These are phyloP conservation scores for Phytophthora constricta DNA, from an alignment of 352 stramenopile genomes.

Conservation along the genomic window DNA sequence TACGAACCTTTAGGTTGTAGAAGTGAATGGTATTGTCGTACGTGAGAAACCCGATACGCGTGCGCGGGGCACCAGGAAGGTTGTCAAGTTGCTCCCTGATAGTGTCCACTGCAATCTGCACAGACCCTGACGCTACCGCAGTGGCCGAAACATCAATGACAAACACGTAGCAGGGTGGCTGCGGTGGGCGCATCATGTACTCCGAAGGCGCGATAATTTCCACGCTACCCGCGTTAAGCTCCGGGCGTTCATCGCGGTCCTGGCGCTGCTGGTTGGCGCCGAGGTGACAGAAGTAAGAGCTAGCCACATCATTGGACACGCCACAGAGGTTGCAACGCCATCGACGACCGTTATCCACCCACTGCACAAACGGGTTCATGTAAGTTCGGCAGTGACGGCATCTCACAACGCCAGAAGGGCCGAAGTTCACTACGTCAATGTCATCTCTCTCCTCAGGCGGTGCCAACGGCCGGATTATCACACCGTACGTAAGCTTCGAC, in stretches of 20 bases:
- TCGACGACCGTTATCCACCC: conserved; percentile 87
- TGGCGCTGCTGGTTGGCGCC: conserved; percentile 94
- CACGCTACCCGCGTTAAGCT: conserved; percentile 77
- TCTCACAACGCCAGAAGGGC: conserved; percentile 78
- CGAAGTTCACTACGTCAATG: conserved; percentile 90
- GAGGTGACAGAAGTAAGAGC: conserved; percentile 98
- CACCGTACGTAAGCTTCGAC: conserved; percentile 83
- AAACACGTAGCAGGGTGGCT: conserved; percentile 90
- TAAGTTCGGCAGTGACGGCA: conserved; percentile 92
- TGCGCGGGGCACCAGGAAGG: conserved; percentile 72
- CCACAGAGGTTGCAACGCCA: conserved; percentile 92
- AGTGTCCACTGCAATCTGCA: conserved; percentile 75
- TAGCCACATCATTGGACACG: conserved; percentile 91
- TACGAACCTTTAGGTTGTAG: conserved; percentile 87
- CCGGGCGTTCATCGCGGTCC: conserved; percentile 92
- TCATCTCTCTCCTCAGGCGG: conserved; percentile 69
- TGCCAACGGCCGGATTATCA: conserved; percentile 87
- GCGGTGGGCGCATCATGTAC: conserved; percentile 92
- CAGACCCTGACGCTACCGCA: conserved; percentile 70
- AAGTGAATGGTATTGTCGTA: conserved; percentile 90
- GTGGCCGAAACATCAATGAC: conserved; percentile 89
- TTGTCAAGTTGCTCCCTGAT: conserved; percentile 87
- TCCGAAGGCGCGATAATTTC: conserved; percentile 88
- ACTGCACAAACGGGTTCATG: conserved; percentile 91
- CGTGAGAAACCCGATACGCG: conserved; percentile 86